phyloP scores from a whole-genome alignment of 768 basidiomycete genomes.

The Leccinum uliginosum region DNA sequence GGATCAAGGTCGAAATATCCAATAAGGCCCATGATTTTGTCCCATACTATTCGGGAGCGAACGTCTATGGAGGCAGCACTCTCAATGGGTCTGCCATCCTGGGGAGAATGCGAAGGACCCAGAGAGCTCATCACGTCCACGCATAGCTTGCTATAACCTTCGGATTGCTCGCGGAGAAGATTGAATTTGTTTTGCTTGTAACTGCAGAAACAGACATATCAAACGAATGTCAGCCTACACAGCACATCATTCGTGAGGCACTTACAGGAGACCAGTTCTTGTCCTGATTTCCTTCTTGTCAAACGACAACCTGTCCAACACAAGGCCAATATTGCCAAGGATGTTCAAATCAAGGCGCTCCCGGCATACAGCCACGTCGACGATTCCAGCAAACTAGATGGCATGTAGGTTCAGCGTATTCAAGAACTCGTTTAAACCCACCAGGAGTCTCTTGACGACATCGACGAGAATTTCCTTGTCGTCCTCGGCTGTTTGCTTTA shows the following conservation, averaged over 20 bases:
- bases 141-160: constrained; percentile 92
- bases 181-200: constrained; percentile 99
- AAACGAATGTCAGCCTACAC: neutral
- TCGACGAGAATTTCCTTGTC: constrained; percentile 60
- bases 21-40: constrained; percentile 81
- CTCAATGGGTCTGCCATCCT: constrained; percentile 65
- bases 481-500: constrained; percentile 50
- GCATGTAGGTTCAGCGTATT: neutral
- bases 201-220: constrained; percentile 37
- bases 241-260: constrained; percentile 8
- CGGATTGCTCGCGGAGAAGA: constrained; percentile 92
- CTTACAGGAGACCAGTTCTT: constrained; percentile 79
- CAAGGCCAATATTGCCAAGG: constrained; percentile 59
- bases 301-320: constrained; percentile 60
- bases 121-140: constrained; percentile 77
- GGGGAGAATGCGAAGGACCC: constrained; percentile 67
- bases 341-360: constrained; percentile 71
- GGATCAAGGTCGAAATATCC: constrained; percentile 98
- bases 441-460: constrained; percentile 59
- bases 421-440: constrained; percentile 24
- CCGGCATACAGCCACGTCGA: constrained; percentile 59
- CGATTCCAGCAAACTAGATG: constrained; percentile 51
- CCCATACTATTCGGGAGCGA: constrained; percentile 70
- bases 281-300: constrained; percentile 80
- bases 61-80: constrained; percentile 52